A percentile compares a stretch with the other conserved stretches of the same genome.
phyloP scores from a whole-genome alignment of 2,329 filamentous ascomycete species.

The Thelonectria discophora region DNA sequence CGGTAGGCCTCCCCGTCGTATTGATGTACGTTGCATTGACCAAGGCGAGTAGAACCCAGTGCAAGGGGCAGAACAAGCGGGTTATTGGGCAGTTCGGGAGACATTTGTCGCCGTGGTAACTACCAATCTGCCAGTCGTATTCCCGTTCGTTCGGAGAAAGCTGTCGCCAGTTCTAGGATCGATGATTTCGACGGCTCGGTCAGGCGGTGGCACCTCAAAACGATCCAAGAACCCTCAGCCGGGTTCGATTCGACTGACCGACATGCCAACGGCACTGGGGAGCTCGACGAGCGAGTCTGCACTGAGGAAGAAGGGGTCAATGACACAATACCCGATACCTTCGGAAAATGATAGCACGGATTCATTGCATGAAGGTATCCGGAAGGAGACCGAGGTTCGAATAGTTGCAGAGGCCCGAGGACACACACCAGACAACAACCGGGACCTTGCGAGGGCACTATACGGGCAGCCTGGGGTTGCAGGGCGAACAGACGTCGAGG shows the following conservation, averaged over 20 bases:
- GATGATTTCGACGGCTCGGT: constrained; percentile 7
- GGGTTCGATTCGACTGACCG: constrained; percentile 28
- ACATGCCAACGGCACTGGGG: constrained; percentile 8
- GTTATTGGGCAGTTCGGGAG: constrained; percentile 49
- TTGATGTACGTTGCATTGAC: constrained; percentile 3
- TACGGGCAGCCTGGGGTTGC: constrained; percentile 25
- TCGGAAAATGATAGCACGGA: constrained; percentile 20
- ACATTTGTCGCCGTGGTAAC: constrained; percentile 51
- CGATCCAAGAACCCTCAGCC: constrained; percentile 22
- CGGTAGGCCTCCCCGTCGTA: constrained; percentile 34
- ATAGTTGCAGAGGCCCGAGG: constrained; percentile 5
- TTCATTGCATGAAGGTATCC: constrained; percentile 20
- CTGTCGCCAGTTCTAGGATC: constrained; percentile 24
- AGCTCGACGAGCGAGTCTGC: not conserved
- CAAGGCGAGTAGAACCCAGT: constrained; percentile 43
- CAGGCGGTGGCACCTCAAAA: constrained; percentile 17
- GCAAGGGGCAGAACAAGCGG: constrained; percentile 47
- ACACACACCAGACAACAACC: not conserved
- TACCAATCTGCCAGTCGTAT: constrained; percentile 51
- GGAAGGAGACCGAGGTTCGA: constrained; percentile 26
- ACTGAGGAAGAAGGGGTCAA: constrained; percentile 15
- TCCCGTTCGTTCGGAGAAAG: constrained; percentile 47
- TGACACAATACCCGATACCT: constrained; percentile 23
- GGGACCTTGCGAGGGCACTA: constrained; percentile 12
- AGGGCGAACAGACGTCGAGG: constrained; percentile 15